phyloP scores from a whole-genome alignment of 129 eudicot genomes.

The Chrysanthemum lavandulifolium region DNA sequence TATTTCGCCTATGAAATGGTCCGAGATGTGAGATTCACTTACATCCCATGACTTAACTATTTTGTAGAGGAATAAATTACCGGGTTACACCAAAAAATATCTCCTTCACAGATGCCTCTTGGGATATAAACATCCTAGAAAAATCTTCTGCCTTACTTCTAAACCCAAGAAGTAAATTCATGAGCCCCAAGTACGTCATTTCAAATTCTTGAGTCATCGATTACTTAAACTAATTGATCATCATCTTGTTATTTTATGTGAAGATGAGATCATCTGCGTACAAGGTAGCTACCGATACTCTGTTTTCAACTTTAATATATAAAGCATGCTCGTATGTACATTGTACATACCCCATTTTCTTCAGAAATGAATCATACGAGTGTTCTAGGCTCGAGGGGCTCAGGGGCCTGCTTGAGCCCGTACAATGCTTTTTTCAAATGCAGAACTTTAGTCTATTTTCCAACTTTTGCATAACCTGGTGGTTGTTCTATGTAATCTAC shows the following conservation, averaged over 20 bases:
- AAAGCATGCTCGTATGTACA: neutral
- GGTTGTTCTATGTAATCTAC: conserved; percentile 13
- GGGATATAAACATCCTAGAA: conserved; percentile 4
- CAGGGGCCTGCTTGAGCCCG: neutral
- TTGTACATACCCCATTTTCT: neutral
- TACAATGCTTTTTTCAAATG: conserved; percentile 5
- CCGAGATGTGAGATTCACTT: too few species aligned
- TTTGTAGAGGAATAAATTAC: too few species aligned
- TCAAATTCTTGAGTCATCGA: conserved; percentile 3
- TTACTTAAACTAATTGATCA: neutral
- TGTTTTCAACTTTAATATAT: neutral
- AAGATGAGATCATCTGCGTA: conserved; percentile 7
- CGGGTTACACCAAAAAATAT: neutral
- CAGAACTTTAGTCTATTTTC: neutral
- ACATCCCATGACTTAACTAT: too few species aligned
- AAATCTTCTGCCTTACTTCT: neutral
- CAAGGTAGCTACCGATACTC: neutral
- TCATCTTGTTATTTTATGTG: neutral
- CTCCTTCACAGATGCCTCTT: neutral
- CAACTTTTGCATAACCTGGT: conserved; percentile 2
- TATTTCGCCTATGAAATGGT: too few species aligned
- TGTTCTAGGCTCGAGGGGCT: conserved; percentile 4
- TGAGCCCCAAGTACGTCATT: conserved; percentile 1
- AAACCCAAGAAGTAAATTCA: conserved; percentile 13
- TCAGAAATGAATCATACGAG: conserved; percentile 2